These are phyloP conservation scores for Panaeolus cyanescens DNA, from an alignment of 768 basidiomycete species.

Conservation along the genomic window DNA sequence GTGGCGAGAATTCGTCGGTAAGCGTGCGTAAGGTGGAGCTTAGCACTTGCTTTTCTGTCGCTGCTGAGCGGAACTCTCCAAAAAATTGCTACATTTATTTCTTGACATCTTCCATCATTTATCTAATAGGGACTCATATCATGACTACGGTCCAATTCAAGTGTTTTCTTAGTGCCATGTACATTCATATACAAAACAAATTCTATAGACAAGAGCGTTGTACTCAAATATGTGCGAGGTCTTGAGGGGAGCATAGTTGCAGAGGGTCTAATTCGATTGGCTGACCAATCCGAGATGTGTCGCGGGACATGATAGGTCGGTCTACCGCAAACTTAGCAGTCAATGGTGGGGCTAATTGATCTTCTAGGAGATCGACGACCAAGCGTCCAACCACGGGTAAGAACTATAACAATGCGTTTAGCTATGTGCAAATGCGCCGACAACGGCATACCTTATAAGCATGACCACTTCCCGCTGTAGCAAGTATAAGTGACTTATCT, in stretches of 20 bases:
- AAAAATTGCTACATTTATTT: neutral
- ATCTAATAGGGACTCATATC: neutral
- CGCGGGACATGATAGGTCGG: constrained; percentile 36
- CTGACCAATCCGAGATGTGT: constrained; percentile 34
- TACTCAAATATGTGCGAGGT: constrained; percentile 29
- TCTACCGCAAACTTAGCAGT: constrained; percentile 65
- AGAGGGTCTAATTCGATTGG: constrained; percentile 43
- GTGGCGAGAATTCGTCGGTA: constrained; percentile 89
- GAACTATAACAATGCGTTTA: too few species aligned
- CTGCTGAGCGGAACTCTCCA: neutral
- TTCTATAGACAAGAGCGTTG: neutral
- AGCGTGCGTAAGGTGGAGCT: constrained; percentile 48
- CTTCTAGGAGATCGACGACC: constrained; percentile 72
- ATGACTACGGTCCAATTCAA: constrained; percentile 1
- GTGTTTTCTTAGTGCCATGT: neutral
- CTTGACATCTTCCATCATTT: neutral
- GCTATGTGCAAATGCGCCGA: too few species aligned
- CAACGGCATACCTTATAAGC: constrained; percentile 80
- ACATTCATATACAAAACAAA: neutral
- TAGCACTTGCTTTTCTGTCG: too few species aligned
- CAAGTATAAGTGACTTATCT: constrained; percentile 66
- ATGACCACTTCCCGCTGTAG: constrained; percentile 89
- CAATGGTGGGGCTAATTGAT: constrained; percentile 53
- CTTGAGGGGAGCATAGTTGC: constrained; percentile 50
- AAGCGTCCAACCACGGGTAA: constrained; percentile 81